Evolutionary conservation across 192 early-diverging fungal species (phyloP).

Genomic region (Entomortierella beljakovae): DNA sequence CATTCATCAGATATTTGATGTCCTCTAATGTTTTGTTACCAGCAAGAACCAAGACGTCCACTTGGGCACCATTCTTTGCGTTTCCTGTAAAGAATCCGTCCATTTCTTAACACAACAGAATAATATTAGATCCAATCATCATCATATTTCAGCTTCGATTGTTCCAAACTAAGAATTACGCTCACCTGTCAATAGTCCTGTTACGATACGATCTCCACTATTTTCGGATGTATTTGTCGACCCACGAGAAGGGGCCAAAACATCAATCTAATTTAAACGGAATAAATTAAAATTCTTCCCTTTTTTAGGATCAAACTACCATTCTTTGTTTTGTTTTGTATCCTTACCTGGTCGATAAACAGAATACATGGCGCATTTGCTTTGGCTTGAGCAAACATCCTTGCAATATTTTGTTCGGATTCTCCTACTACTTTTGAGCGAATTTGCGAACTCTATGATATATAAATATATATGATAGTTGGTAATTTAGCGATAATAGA

Average conservation of each 20-base stretch:
- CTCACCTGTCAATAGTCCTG: constrained; percentile 81
- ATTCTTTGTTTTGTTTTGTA: too few relatives aligned
- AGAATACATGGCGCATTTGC: constrained; percentile 88
- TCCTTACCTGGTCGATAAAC: constrained; percentile 88
- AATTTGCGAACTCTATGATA: constrained; percentile 76
- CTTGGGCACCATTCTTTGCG: constrained; percentile 36
- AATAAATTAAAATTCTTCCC: too few relatives aligned
- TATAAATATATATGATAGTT: constrained; percentile 17
- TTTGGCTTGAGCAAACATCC: constrained; percentile 86
- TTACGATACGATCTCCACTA: constrained; percentile 89
- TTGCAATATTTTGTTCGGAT: constrained; percentile 87
- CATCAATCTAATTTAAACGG: constrained; percentile 72
- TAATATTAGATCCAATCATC: background rate
- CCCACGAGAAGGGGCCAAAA: constrained; percentile 81
- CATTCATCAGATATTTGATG: background rate
- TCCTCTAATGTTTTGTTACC: constrained; percentile 52
- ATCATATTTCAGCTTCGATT: background rate
- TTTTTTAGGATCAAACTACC: background rate
- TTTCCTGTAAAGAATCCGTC: constrained; percentile 73
- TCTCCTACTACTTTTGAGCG: constrained; percentile 95
- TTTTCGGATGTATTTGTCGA: constrained; percentile 79
- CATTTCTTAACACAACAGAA: constrained; percentile 69
- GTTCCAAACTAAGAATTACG: background rate
- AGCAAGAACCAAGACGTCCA: constrained; percentile 77
- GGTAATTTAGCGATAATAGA: too few relatives aligned